Conservation (phyloP, 805 yeast genomes). For the Barnettozyma wickerhamii region DNA sequence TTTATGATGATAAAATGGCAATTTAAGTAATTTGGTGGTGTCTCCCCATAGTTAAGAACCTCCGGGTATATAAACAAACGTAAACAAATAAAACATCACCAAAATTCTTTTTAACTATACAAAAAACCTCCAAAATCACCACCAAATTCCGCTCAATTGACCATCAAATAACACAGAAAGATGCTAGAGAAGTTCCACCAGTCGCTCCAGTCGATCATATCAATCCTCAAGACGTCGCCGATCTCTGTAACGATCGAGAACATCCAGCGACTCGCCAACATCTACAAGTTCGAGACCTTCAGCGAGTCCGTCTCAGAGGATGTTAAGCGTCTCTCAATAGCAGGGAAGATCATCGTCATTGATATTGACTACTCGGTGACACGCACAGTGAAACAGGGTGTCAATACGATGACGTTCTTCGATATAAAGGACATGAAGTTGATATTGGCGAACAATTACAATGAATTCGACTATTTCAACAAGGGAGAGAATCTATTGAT, state of each 20-base stretch:
- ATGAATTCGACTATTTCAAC: constrained; percentile 17
- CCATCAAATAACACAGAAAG: too few species aligned
- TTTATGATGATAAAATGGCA: too few species aligned
- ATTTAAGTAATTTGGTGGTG: too few species aligned
- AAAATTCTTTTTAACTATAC: too few species aligned
- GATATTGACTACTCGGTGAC: constrained; percentile 24
- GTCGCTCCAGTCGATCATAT: constrained; percentile 16
- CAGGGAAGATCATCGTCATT: constrained; percentile 26
- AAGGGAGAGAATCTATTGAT: constrained; percentile 17
- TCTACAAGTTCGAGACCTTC: constrained; percentile 26
- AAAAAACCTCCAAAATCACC: too few species aligned
- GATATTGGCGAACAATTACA: constrained; percentile 25
- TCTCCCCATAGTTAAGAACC: too few species aligned
- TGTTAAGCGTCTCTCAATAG: constrained; percentile 20
- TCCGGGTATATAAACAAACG: too few species aligned
- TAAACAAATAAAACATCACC: too few species aligned
- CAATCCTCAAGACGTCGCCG: constrained; percentile 19
- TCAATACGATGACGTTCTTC: constrained; percentile 10
- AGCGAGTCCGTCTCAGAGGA: constrained; percentile 17
- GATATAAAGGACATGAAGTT: constrained; percentile 14
- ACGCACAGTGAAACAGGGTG: constrained; percentile 11
- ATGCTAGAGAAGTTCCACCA: constrained; percentile 25
- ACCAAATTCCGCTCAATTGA: too few species aligned
- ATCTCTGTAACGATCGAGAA: constrained; percentile 22
- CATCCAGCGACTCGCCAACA: constrained; percentile 23